Evolutionary conservation across 169 alveolate species (phyloP).

Genomic region (Cryptosporidium bovis): DNA sequence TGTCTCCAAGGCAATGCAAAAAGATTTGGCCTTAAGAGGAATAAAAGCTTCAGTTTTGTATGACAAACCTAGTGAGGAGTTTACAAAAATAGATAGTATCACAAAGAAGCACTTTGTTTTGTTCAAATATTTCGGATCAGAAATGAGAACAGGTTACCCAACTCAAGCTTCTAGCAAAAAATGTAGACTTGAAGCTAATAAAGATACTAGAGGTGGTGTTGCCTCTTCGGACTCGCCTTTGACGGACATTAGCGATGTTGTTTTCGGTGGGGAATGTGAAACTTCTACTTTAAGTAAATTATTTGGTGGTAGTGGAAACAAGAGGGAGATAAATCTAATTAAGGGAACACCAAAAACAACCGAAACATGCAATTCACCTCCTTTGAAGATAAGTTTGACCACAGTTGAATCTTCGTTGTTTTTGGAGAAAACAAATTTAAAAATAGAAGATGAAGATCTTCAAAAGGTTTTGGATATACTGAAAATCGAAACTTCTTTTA

Average conservation of each 20-base stretch:
- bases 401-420: neutral
- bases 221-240: neutral
- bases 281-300: neutral
- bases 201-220: neutral
- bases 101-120: slow-evolving; percentile 71
- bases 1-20: slow-evolving; percentile 88
- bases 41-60: slow-evolving; percentile 85
- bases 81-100: slow-evolving; percentile 72
- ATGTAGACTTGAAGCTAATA: neutral
- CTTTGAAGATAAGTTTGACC: neutral
- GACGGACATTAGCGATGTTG: neutral
- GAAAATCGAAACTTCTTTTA: slow-evolving; percentile 3
- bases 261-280: neutral
- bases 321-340: too few species aligned
- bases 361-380: too few species aligned
- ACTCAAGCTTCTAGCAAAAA: neutral
- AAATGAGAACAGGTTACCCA: neutral
- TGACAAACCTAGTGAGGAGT: slow-evolving; percentile 84
- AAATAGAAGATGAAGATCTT: neutral
- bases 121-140: slow-evolving; percentile 71
- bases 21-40: slow-evolving; percentile 81
- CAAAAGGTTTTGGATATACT: slow-evolving; percentile 4
- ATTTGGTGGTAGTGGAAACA: too few species aligned
- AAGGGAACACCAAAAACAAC: too few species aligned
- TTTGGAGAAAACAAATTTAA: neutral